Conservation (phyloP, 352 stramenopile species). For the Aphanomyces stellatus region DNA sequence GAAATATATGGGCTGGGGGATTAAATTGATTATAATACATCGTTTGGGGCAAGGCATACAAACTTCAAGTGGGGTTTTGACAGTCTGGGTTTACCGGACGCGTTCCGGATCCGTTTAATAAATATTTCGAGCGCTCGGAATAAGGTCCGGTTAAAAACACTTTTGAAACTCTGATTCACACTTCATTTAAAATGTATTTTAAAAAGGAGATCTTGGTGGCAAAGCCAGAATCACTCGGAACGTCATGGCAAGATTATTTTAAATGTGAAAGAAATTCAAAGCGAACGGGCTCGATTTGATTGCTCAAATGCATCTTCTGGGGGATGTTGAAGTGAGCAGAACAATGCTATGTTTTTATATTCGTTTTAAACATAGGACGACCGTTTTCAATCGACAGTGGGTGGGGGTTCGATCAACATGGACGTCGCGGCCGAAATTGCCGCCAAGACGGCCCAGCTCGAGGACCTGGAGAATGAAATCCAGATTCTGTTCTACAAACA, state of each 20-base stretch:
- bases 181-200: not conserved
- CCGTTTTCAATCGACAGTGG: too few relatives aligned
- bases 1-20: not conserved
- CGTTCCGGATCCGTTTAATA: not conserved
- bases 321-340: not conserved
- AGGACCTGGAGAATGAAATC: constrained; percentile 47
- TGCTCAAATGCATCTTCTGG: too few relatives aligned
- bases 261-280: too few relatives aligned
- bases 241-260: too few relatives aligned
- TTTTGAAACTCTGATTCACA: not conserved
- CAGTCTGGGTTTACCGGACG: not conserved
- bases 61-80: not conserved
- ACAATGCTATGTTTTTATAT: too few relatives aligned
- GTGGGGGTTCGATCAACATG: too few relatives aligned
- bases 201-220: not conserved
- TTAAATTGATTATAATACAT: not conserved
- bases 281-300: too few relatives aligned
- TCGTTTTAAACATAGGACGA: not conserved
- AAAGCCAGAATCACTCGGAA: not conserved
- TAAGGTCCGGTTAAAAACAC: too few relatives aligned
- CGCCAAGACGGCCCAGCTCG: constrained; percentile 29
- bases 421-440: not conserved
- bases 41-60: not conserved
- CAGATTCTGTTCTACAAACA: constrained; percentile 37
- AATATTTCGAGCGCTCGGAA: not conserved